Evolutionary conservation across 2,329 filamentous ascomycete genomes (phyloP), one percentile per base, ranked within the genome.

Genomic region (Colletotrichum cereale): DNA sequence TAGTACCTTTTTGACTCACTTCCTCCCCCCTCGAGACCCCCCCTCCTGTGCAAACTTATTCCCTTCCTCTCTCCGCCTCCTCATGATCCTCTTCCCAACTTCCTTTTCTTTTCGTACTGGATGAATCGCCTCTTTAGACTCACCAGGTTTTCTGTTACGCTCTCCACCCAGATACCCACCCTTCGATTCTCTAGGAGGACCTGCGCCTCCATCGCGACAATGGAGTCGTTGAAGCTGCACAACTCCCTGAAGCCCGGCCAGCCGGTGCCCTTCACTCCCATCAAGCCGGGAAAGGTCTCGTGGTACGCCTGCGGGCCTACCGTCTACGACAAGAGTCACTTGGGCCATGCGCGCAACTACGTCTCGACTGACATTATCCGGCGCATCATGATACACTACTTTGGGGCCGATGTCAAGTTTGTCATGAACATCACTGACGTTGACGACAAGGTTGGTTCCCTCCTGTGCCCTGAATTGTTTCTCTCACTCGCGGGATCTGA

Each of bases 261-360:
- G 14, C 93, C 95, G 78, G 91, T 91, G 55, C 88, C 90, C 5
- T 96, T 97, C 78, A 84, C 91, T 53, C 93, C 94, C 18, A 87
- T 93, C 58, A 90, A 95, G 78, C 84, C 87, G 11, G 88, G 90
- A 34, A 91, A 92, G 78, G 89, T 97, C 36, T 90, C 90, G 6
- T 97, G 94, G 94, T 97, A 97, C 81, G 92, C 92, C 75, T 97
- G 95, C 84, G 95, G 95, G 24, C 94, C 94, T 69, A 97, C 94
- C 3, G 91, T 93, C 52, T 95, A 95, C 80, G 93, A 95, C 80
- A 92, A 95, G 82, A 89, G 91, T 73, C 93, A 96, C 84, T 82
- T 96, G 56, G 92, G 94, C 38, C 94, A 97, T 82, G 94, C 93
- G 38, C 87, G 94, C 76, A 97, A 97, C 84, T 97, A 97, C 88